Base-by-base conservation (phyloP, 1,284 basidiomycete genomes). In the Phylloporus gajari region DNA sequence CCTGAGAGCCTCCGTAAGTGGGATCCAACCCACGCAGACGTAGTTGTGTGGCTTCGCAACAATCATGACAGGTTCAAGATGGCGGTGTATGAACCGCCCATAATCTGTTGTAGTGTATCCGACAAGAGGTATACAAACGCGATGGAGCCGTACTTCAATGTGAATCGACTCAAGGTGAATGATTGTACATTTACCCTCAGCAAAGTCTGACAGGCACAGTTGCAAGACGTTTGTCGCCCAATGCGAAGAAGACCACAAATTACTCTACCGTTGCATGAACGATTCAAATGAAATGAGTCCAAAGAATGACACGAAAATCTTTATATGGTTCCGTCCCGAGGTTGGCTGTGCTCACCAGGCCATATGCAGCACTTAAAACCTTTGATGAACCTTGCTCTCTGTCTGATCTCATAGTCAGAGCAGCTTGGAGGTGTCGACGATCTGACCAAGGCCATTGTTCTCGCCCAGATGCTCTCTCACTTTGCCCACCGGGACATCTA, bases 81-180 rank as follows among this genome's bases (percentile, higher is more conserved):
- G 86, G 89, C 92, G 64, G 91, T 99, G n/a, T 91, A 94, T 74
- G 94, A 97, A 81, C 97, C 98, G 3, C 90, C 95, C 0, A 89
- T 89, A 77, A 89, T 94, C 70, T 93, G 89, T 40, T 85, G 96
- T 67, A 91, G 86, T 46, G 89, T 98, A 25, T 91, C 91, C 32
- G 88, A 96, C 79, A 85, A 83, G 71, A 77, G 78, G 32, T 95
- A 88, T 72, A 90, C 91, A 2, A 85, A 90, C 77, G 91, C 93
- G 11, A 90, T 99, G 11, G 97, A 99, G 79, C 87, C 89, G 0
- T 93, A 91, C 68, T 91, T 98, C 73, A 88, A 79, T 68, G 78
- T 77, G 27, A 84, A 83, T 65, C 89, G 91, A 71, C 78, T 96
- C 69, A 91, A 88, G 86, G 96, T 95, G 60, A 51, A 85, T 75